Evolutionary conservation across 352 stramenopile species (phyloP), one percentile per base, ranked within the genome.

Genomic region (Globisporangium barbulae): DNA sequence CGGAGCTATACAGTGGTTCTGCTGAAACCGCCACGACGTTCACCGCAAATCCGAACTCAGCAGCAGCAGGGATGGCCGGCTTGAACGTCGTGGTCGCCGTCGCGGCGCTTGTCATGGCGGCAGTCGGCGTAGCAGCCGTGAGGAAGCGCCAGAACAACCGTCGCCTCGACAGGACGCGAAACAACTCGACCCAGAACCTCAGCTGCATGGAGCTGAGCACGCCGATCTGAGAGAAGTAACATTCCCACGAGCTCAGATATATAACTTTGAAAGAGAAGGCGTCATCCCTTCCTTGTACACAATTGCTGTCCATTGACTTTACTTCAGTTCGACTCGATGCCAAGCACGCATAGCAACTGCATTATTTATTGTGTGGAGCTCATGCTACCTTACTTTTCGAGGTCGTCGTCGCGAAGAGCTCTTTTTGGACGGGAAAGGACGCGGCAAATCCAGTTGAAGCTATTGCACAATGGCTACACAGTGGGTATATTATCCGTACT

Each of bases 101-200:
- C n/a, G 58, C 45, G 1, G 59, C 60, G 30, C 53, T 53, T 9
- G 57, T 65, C 1, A 31, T 73, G 8, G 67, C 44, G 21, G 28
- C 42, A 2, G 21, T 64, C 7, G 59, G 63, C 53, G 21, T 73
- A n/a, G 39, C 17, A 21, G 21, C 65, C 47, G 67, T 55, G 31
- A 53, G 59, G 33, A 74, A 45, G 28, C 61, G 59, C 30, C 59
- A 50, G 37, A 35, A 31, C n/a, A 49, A 65, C 22, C 35, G 28
- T 12, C 28, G 28, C 12, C 49, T 13, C 22, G 33, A 49, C 2
- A 56, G 17, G 1, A 22, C 41, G 37, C 53, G 25, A 3, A n/a
- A 52, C 21, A 37, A 55, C 39, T 61, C 61, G 28, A 63, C 21
- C 39, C 52, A 22, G 10, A 63, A 67, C 52, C 35, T 64, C 47